Evolutionary conservation across 192 early-diverging fungal species (phyloP).

Genomic region (Entomortierella lignicola): DNA sequence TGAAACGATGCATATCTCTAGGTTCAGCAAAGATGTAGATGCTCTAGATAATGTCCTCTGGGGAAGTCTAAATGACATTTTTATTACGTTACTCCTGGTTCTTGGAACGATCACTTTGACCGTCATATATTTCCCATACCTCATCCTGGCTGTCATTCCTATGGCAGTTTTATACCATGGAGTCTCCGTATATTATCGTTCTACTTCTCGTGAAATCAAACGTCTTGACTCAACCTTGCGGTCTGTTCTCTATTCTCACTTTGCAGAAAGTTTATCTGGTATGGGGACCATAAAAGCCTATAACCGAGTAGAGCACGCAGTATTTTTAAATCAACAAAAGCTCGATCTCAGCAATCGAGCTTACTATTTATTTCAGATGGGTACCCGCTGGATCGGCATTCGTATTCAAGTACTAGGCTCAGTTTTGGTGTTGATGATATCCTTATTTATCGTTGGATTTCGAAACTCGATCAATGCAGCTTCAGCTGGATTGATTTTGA

Average conservation of each 20-base stretch:
- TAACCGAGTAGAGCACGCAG: conserved; percentile 20
- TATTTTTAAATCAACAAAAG: conserved; percentile 66
- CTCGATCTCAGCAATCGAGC: conserved; percentile 87
- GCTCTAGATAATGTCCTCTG: conserved; percentile 66
- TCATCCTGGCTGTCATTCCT: conserved; percentile 73
- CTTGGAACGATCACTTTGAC: conserved; percentile 63
- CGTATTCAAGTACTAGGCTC: conserved; percentile 79
- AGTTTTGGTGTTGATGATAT: conserved; percentile 81
- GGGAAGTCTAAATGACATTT: conserved; percentile 41
- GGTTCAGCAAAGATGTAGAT: conserved; percentile 80
- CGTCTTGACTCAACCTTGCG: conserved; percentile 84
- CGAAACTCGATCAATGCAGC: conserved; percentile 76
- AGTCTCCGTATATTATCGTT: conserved; percentile 78
- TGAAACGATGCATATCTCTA: conserved; percentile 30
- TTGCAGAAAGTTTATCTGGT: conserved; percentile 82
- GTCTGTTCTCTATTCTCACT: conserved; percentile 83
- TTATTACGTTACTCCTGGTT: conserved; percentile 47
- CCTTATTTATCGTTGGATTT: conserved; percentile 75
- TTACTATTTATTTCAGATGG: conserved; percentile 78
- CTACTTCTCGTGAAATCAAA: conserved; percentile 86
- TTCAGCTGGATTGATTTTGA: conserved; percentile 72
- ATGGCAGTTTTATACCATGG: conserved; percentile 79
- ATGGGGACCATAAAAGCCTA: conserved; percentile 86
- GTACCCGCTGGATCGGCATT: conserved; percentile 75
- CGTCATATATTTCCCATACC: conserved; percentile 64